A percentile compares a stretch with the other conserved stretches of the same genome.
These are phyloP conservation scores for Sideroxylon spinosum DNA, from an alignment of 179 eudicot species.

Conservation along the genomic window DNA sequence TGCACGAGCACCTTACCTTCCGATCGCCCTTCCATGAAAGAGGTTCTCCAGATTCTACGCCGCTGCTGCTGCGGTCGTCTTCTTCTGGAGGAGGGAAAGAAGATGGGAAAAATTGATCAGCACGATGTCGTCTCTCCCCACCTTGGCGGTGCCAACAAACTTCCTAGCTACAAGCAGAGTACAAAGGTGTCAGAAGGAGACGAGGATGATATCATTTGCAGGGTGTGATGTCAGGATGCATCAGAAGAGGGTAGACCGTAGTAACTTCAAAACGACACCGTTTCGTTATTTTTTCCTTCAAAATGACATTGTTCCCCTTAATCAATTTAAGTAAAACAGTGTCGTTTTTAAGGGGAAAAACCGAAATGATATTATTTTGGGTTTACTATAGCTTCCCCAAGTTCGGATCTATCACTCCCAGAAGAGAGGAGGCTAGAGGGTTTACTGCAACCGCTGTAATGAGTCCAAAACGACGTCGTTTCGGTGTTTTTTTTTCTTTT, in stretches of 20 bases:
- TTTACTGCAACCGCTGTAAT: no score
- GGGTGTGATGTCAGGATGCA: neutral
- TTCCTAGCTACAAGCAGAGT: slow-evolving; percentile 41
- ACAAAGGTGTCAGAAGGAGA: slow-evolving; percentile 33
- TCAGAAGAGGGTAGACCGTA: no score
- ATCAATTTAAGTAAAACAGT: no score
- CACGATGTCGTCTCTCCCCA: slow-evolving; percentile 48
- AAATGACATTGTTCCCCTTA: no score
- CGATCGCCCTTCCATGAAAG: slow-evolving; percentile 75
- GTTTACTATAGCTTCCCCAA: no score
- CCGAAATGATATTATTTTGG: neutral
- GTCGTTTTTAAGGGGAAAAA: neutral
- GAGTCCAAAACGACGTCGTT: no score
- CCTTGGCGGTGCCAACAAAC: slow-evolving; percentile 35
- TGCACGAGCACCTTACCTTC: slow-evolving; percentile 61
- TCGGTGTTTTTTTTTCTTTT: no score
- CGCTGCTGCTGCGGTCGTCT: slow-evolving; percentile 16
- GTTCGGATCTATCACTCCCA: no score
- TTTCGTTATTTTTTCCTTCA: no score
- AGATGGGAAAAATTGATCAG: slow-evolving; percentile 29
- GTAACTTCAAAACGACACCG: no score
- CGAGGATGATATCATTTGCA: slow-evolving; percentile 15
- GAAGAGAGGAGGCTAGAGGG: no score
- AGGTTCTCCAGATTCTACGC: slow-evolving; percentile 52
- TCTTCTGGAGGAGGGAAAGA: slow-evolving; percentile 20